A percentile compares a stretch with the other conserved stretches of the same genome.
phyloP scores from a whole-genome alignment of 2,329 filamentous ascomycete genomes.

The Pseudogymnoascus sp. region DNA sequence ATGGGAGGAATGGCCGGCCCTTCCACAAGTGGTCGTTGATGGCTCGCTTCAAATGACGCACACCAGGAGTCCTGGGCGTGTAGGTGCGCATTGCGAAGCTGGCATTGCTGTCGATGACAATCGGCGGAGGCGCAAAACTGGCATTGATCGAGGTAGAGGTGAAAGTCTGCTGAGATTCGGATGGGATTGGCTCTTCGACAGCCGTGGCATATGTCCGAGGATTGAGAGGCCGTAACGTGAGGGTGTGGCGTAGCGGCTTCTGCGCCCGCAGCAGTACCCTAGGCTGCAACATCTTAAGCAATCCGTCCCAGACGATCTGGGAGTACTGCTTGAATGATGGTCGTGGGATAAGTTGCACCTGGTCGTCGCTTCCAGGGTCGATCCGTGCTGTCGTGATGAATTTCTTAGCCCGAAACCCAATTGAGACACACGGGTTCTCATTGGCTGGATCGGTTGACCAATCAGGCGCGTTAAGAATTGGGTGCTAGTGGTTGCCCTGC shows the following conservation, averaged over 20 bases:
- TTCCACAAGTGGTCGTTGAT: slow-evolving; percentile 98
- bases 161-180: slow-evolving; percentile 30
- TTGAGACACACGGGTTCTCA: slow-evolving; percentile 6
- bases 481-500: slow-evolving; percentile 1
- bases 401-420: background rate
- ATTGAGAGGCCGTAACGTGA: slow-evolving; percentile 35
- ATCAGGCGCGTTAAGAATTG: slow-evolving; percentile 3
- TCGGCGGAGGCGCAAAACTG: slow-evolving; percentile 37
- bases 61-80: slow-evolving; percentile 85
- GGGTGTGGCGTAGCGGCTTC: slow-evolving; percentile 39
- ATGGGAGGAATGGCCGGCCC: slow-evolving; percentile 68
- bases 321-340: slow-evolving; percentile 14
- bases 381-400: slow-evolving; percentile 2
- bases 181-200: slow-evolving; percentile 30
- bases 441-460: background rate
- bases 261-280: slow-evolving; percentile 45
- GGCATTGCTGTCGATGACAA: slow-evolving; percentile 33
- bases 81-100: slow-evolving; percentile 62
- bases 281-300: slow-evolving; percentile 52
- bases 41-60: slow-evolving; percentile 82
- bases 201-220: slow-evolving; percentile 45
- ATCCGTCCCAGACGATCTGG: slow-evolving; percentile 7
- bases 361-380: slow-evolving; percentile 5
- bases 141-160: slow-evolving; percentile 24
- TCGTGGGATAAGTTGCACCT: slow-evolving; percentile 1